Conservation (phyloP, 495 filamentous ascomycete genomes). For the Oidiodendron maius region DNA sequence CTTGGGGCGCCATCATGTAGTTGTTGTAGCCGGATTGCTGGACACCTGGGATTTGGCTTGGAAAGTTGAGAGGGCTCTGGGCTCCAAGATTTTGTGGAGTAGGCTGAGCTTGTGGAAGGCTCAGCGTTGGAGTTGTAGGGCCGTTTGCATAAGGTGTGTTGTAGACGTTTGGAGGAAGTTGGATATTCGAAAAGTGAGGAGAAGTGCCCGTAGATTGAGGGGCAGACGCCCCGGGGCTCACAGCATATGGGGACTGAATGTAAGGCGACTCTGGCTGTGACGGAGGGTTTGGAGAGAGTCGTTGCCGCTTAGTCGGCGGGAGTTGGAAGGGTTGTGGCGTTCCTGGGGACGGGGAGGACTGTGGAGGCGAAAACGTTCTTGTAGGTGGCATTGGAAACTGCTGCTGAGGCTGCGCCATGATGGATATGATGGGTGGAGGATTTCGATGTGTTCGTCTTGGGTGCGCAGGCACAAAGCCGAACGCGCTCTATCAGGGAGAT, state of each 20-base stretch:
- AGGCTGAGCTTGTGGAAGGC: slow-evolving; percentile 22
- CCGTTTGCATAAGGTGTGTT: slow-evolving; percentile 26
- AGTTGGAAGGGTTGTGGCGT: slow-evolving; percentile 25
- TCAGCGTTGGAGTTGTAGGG: slow-evolving; percentile 10
- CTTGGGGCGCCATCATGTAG: slow-evolving; percentile 26
- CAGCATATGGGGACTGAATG: slow-evolving; percentile 41
- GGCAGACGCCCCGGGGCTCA: slow-evolving; percentile 36
- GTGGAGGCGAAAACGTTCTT: slow-evolving; percentile 48
- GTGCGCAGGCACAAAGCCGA: slow-evolving; percentile 25
- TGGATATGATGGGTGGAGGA: slow-evolving; percentile 23
- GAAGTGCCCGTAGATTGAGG: slow-evolving; percentile 22
- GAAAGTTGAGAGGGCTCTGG: slow-evolving; percentile 24
- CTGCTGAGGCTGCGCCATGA: slow-evolving; percentile 63
- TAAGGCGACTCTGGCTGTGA: slow-evolving; percentile 39
- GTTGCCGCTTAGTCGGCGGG: slow-evolving; percentile 52
- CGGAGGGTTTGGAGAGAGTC: slow-evolving; percentile 62
- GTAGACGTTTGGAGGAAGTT: slow-evolving; percentile 19
- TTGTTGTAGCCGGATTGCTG: slow-evolving; percentile 24
- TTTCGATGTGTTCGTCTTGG: slow-evolving; percentile 15
- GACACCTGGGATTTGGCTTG: slow-evolving; percentile 23
- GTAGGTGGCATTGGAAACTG: slow-evolving; percentile 41
- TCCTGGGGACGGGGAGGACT: slow-evolving; percentile 43
- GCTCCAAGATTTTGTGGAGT: slow-evolving; percentile 25
- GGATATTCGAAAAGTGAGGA: slow-evolving; percentile 18
- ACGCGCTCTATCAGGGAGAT: slow-evolving; percentile 25